Base-by-base conservation (phyloP, 306 rosid genomes). In the Cucurbita ficifolia region DNA sequence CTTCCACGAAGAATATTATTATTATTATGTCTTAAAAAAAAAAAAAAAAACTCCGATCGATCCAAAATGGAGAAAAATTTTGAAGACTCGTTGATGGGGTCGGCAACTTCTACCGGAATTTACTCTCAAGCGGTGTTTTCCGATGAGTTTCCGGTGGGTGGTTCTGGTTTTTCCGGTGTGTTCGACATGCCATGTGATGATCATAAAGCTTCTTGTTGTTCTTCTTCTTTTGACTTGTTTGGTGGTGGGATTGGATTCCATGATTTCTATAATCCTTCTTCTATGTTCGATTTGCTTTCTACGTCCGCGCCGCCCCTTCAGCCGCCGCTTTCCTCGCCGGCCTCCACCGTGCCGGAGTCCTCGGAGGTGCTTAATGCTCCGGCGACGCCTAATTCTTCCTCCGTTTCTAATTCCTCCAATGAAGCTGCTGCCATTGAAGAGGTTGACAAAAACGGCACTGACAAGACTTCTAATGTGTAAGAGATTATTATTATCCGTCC, bases 351-450 rank as follows among this genome's bases (percentile, higher is more conserved):
- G 36, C 87, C 80, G 0, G 96, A 80, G 7, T 75, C 83, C 2
- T 88, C 96, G 0, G 98, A 90, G 84, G 96, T 78, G 1, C n/a
- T 88, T 55, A 90, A 88, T 16, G 81, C 89, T 60, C 91, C 96
- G 4, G 65, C 90, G 0, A 83, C 96, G 0, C 92, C 96, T 0
- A 82, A 86, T 85, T 89, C 90, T 0, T 80, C 83, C 1, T 90
- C 95, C 3, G 80, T 87, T 70, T 89, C 99, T 4, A 49, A 49
- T 8, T 91, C 90, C 0, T 86, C 95, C 0, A 85, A 86, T 46
- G 99, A 76, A 10, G 83, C 67, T 1, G 72, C 45, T 2, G 19
- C 13, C 36, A 78, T 61, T 13, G 63, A 76, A 16, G 82, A 75
- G 9, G 88, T 79, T 17, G 83, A 77, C 54, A 81, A 83, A 71